phyloP scores from a whole-genome alignment of 139 green algal species.

The Mychonastes homosphaera region DNA sequence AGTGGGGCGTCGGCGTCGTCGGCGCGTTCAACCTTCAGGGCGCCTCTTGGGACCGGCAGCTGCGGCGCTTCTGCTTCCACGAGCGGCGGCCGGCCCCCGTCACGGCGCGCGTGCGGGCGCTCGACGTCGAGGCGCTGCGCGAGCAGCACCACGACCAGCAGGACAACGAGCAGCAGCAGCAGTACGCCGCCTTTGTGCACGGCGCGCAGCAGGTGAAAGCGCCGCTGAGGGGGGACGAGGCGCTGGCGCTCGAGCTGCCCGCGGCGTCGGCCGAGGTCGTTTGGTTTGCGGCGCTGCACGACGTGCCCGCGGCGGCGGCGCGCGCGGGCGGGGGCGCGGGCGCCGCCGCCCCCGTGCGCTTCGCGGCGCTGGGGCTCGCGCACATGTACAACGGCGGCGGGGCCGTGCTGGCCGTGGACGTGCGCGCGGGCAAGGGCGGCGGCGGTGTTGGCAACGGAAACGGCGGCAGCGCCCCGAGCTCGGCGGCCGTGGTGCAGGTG shows the following conservation, averaged over 20 bases:
- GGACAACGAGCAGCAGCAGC: conserved; percentile 2
- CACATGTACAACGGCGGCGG: conserved; percentile 72
- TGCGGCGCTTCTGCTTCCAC: conserved; percentile 60
- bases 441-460: neutral
- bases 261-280: conserved; percentile 20
- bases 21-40: conserved; percentile 84
- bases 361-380: conserved; percentile 51
- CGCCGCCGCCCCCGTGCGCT: conserved; percentile 18
- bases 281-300: conserved; percentile 24
- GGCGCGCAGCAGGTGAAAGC: conserved; percentile 9
- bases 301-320: too few relatives aligned
- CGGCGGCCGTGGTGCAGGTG: conserved; percentile 26
- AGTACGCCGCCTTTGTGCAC: conserved; percentile 28
- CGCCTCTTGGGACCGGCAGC: conserved; percentile 60
- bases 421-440: neutral
- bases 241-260: neutral
- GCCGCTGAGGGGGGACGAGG: neutral
- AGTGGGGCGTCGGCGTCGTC: conserved; percentile 45
- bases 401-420: conserved; percentile 30
- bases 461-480: neutral
- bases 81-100: conserved; percentile 27
- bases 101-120: conserved; percentile 16
- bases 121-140: conserved; percentile 45
- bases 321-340: too few relatives aligned
- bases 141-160: neutral